Evolutionary conservation across 768 basidiomycete species (phyloP), one percentile per base, ranked within the genome.

Genomic region (Trametes cingulata): DNA sequence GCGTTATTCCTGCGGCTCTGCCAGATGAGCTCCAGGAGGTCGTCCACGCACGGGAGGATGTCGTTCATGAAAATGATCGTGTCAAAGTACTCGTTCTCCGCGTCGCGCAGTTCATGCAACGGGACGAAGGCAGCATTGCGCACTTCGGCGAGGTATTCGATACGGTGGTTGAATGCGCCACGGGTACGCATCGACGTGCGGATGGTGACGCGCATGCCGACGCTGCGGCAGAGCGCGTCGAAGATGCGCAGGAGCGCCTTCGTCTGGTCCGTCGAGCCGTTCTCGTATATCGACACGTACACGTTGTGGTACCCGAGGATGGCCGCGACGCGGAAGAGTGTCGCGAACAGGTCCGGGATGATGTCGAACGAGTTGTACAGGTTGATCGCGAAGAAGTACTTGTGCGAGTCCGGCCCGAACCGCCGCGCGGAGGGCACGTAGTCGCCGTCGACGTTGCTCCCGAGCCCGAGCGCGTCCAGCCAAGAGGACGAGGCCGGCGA

Each of bases 81-180:
- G 77, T 99, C 96, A 66, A 98, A 99, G 67, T 92, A 88, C 75
- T 98, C 96, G 71, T 90, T 90, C 71, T 95, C 87, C 24, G 88
- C 77, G 71, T 97, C 95, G 40, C 97, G 82, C 37, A 97, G 82
- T 69, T 98, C 97, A 76, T 96, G 91, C 22, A 98, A 79, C 1
- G 97, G 97, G 2, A 91, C 94, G 72, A 99, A 91, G 14, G 97
- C 97, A 25, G 93, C 89, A 73, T 99, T 98, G 61, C 97, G 91
- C n/a, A 99, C 96, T 71, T 99, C 96, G n/a, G 97, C 97, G 52
- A 99, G 88, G 77, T 99, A 99, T 75, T 99, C 97, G 80, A 99
- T 99, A 53, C 97, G 95, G 73, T 99, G 97, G 75, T 96, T 96
- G 81, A 98, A 98, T 9, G 91, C 90, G 40, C 97, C 97, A 27